Evolutionary conservation across 495 filamentous ascomycete species (phyloP).

Genomic region (Penicillium roqueforti): DNA sequence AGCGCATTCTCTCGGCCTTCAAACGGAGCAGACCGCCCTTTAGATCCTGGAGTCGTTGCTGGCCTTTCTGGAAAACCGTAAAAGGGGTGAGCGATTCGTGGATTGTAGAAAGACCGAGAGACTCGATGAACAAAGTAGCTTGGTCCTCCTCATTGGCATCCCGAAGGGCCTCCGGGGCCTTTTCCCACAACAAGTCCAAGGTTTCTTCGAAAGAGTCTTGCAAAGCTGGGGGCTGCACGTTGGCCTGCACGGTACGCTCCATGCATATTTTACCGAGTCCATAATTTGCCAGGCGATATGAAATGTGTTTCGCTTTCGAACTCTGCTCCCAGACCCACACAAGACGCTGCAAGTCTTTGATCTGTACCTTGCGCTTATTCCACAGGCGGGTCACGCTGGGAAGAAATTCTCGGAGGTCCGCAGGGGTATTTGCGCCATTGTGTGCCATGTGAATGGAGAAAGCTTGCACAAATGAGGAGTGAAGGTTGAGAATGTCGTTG

Average conservation of each 20-base stretch:
- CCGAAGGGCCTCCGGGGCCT: constrained; percentile 30
- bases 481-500: constrained; percentile 34
- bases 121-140: constrained; percentile 23
- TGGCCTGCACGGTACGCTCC: constrained; percentile 18
- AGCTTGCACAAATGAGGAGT: constrained; percentile 39
- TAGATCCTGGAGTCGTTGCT: constrained; percentile 46
- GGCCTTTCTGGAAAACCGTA: constrained; percentile 40
- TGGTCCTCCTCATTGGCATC: constrained; percentile 25
- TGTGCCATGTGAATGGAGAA: constrained; percentile 41
- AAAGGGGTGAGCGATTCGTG: constrained; percentile 44
- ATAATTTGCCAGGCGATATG: constrained; percentile 42
- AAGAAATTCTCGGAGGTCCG: constrained; percentile 41
- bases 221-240: constrained; percentile 26
- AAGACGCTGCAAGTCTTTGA: constrained; percentile 42
- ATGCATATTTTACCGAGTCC: constrained; percentile 42
- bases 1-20: constrained; percentile 35
- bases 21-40: constrained; percentile 40
- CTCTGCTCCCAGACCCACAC: constrained; percentile 40
- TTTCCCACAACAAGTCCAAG: constrained; percentile 38
- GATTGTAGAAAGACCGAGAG: constrained; percentile 33
- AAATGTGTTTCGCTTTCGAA: constrained; percentile 16
- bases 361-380: constrained; percentile 46
- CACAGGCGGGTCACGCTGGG: constrained; percentile 40
- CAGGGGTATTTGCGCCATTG: constrained; percentile 33
- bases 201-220: constrained; percentile 39